Percentiles rank a stretch among this genome's conserved stretches.
These are phyloP conservation scores for Phyllosticta paracitricarpa DNA, from an alignment of 2,329 filamentous ascomycete species.

Conservation along the genomic window DNA sequence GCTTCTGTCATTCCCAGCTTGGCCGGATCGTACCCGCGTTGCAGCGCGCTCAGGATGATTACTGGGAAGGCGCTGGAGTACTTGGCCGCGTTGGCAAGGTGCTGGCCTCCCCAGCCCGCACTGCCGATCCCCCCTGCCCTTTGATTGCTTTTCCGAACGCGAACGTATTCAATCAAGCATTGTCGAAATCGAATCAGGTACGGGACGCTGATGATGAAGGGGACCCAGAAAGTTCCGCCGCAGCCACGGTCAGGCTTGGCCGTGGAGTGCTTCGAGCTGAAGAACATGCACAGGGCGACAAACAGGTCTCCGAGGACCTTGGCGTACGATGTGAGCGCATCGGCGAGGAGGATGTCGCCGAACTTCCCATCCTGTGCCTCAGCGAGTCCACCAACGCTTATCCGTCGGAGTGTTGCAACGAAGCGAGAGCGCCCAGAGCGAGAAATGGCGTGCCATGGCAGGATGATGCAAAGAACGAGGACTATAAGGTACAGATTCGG, in stretches of 20 bases:
- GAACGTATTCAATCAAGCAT: conserved; percentile 78
- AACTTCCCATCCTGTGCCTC: conserved; percentile 85
- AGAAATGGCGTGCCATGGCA: conserved; percentile 61
- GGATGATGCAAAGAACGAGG: conserved; percentile 59
- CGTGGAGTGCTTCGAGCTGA: conserved; percentile 64
- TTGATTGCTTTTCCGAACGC: conserved; percentile 51
- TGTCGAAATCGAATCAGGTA: conserved; percentile 81
- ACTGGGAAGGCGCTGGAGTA: conserved; percentile 93
- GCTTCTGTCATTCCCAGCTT: conserved; percentile 45
- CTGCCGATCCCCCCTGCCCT: conserved; percentile 25
- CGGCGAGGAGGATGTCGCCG: conserved; percentile 84
- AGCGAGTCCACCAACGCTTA: conserved; percentile 77
- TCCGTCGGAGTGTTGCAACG: conserved; percentile 63
- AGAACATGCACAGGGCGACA: conserved; percentile 79
- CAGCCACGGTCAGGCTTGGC: conserved; percentile 71
- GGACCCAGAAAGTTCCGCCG: conserved; percentile 69
- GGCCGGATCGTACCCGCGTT: conserved; percentile 50
- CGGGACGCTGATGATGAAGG: conserved; percentile 73
- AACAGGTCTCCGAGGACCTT: conserved; percentile 87
- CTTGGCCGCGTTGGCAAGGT: conserved; percentile 88
- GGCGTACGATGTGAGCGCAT: conserved; percentile 89
- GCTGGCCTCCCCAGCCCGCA: conserved; percentile 68
- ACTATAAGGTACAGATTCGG: conserved; percentile 74
- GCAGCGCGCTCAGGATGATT: conserved; percentile 66
- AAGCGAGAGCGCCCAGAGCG: conserved; percentile 65